phyloP scores from a whole-genome alignment of 108 stramenopile species.

The Cyclotella distinguenda region DNA sequence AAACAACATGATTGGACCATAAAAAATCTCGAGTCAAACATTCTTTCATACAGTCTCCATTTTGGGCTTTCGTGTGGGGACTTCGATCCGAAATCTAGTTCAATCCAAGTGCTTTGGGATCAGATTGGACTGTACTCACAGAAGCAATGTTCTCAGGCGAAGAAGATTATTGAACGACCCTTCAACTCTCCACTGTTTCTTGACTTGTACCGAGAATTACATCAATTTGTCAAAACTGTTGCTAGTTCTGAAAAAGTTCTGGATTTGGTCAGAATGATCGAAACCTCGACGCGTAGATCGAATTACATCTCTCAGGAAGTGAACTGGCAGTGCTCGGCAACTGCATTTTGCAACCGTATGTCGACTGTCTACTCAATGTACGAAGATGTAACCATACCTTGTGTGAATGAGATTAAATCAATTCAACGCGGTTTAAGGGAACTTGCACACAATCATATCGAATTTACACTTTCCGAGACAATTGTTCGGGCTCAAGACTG shows the following conservation, averaged over 20 bases:
- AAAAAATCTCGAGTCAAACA: conserved; percentile 41
- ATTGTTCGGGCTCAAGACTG: conserved; percentile 37
- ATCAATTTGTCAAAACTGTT: conserved; percentile 62
- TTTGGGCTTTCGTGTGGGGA: conserved; percentile 56
- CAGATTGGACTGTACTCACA: conserved; percentile 6
- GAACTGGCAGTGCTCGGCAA: conserved; percentile 78
- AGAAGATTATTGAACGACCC: conserved; percentile 80
- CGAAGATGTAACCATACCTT: conserved; percentile 76
- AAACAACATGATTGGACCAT: conserved; percentile 55
- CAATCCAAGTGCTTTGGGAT: conserved; percentile 16
- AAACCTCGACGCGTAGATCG: conserved; percentile 1
- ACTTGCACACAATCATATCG: conserved; percentile 25
- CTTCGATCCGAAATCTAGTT: conserved; percentile 40
- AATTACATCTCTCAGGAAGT: conserved; percentile 46
- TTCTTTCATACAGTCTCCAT: conserved; percentile 58
- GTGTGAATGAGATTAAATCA: conserved; percentile 60
- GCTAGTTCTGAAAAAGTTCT: conserved; percentile 48
- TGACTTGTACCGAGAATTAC: conserved; percentile 76
- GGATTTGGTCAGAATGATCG: conserved; percentile 35
- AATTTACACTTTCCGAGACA: conserved; percentile 5
- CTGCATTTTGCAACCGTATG: conserved; percentile 68
- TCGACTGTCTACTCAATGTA: conserved; percentile 58
- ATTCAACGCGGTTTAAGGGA: conserved; percentile 66
- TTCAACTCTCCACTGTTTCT: conserved; percentile 57
- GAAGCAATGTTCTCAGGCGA: conserved; percentile 50